Conservation (phyloP, 2,329 filamentous ascomycete genomes). For the Colletotrichum liaoningense region DNA sequence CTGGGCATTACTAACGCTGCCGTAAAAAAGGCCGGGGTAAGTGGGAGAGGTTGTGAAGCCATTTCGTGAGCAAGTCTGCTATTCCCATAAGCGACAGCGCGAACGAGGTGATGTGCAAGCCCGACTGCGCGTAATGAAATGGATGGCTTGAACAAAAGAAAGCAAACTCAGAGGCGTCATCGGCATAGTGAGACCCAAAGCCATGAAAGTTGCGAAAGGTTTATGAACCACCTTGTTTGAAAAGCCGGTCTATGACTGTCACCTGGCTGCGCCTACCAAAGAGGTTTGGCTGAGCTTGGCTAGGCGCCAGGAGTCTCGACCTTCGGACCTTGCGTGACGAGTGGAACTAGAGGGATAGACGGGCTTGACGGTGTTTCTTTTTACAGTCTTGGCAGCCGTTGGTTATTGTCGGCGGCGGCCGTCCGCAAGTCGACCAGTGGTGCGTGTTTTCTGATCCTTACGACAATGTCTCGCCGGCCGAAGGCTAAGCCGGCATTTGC, state of each 20-base stretch:
- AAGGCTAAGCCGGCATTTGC: constrained; percentile 14
- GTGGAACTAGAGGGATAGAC: neutral
- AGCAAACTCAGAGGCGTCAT: neutral
- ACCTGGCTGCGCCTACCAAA: too few relatives aligned
- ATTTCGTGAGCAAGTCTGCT: neutral
- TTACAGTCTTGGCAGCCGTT: constrained; percentile 33
- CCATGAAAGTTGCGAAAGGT: neutral
- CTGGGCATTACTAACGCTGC: neutral
- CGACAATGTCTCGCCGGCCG: constrained; percentile 17
- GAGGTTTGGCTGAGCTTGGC: neutral
- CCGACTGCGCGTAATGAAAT: neutral
- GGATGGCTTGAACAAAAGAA: neutral
- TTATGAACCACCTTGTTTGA: too few relatives aligned
- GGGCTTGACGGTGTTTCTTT: constrained; percentile 25
- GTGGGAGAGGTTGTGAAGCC: neutral
- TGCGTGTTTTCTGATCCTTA: constrained; percentile 15
- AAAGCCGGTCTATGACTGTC: too few relatives aligned
- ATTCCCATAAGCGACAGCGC: neutral
- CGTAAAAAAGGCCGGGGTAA: neutral
- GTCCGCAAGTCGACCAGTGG: constrained; percentile 12
- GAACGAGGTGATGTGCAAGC: too few relatives aligned
- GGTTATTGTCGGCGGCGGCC: constrained; percentile 25
- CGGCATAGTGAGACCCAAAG: neutral
- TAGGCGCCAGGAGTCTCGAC: neutral
- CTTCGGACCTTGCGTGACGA: neutral